Base-by-base conservation (phyloP, 768 basidiomycete species). In the Xerocomus brunneocitrinus region DNA sequence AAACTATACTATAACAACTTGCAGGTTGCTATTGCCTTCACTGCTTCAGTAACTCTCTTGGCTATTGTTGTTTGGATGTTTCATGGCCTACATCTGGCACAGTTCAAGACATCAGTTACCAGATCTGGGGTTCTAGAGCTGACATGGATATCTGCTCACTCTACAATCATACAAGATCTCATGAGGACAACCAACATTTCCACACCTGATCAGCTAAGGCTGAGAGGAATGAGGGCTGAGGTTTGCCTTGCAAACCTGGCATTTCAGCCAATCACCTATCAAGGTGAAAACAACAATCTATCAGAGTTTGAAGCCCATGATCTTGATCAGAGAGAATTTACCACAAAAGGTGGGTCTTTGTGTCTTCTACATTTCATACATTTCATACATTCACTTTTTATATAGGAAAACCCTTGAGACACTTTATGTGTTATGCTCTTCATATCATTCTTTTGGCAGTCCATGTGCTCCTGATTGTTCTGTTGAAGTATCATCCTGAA, bases 81-180 rank as follows among this genome's bases (percentile, higher is more conserved):
- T 5, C 13, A 40, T 30, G 30, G 25, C 22, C 22, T 12, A 2
- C 19, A 40, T 31, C 10, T 5, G 1, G 22, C 13, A 40, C 38
- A 40, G 10, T 5, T 28, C 28, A 30, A 22, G 19, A 13, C 30
- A 27, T 6, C 47, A 38, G 25, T 38, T 27, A 8, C 5, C 22
- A 28, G 35, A 13, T 40, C 39, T 22, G 30, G 48, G 31, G 39
- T 49, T 19, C 10, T 49, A 3, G 48, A 49, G 24, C 28, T 49
- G 30, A 40, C 30, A 28, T 49, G 48, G 48, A 39, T 49, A 30
- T 49, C 48, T 49, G 38, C 19, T 16, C 48, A 49, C 19, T 49
- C 39, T 28, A 40, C 4, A 19, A 7, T 4, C 10, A 6, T 49
- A 5, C 35, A 25, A 14, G 24, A 47, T 47, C 28, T 49, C 13